phyloP scores from a whole-genome alignment of 352 stramenopile species.

The Blastocystis sp. region DNA sequence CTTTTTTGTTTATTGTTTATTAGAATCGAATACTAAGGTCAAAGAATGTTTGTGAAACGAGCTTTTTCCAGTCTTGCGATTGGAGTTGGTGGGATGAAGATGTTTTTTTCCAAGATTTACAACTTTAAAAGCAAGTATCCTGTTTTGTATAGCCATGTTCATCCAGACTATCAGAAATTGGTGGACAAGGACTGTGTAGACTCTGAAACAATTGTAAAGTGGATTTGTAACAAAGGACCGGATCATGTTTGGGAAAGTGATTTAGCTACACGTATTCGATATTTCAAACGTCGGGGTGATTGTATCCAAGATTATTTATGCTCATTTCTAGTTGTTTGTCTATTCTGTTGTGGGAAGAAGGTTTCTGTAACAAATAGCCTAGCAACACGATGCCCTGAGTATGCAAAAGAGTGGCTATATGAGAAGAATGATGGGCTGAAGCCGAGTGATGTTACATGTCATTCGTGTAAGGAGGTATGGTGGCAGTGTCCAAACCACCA shows the following conservation, averaged over 20 bases:
- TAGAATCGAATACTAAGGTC: too few species aligned
- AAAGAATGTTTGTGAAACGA: too few species aligned
- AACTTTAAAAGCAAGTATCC: slow-evolving; percentile 39
- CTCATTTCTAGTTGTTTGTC: slow-evolving; percentile 16
- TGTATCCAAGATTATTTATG: neutral
- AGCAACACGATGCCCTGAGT: neutral
- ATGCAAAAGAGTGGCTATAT: neutral
- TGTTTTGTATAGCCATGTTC: neutral
- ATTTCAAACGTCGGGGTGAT: neutral
- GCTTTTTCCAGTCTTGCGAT: too few species aligned
- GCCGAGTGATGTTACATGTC: slow-evolving; percentile 1
- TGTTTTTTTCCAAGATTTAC: slow-evolving; percentile 44
- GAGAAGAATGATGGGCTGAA: slow-evolving; percentile 20
- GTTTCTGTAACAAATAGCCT: slow-evolving; percentile 54
- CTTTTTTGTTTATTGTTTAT: too few species aligned
- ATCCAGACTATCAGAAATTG: slow-evolving; percentile 4
- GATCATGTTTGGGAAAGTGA: slow-evolving; percentile 57
- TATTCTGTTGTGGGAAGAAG: slow-evolving; percentile 3
- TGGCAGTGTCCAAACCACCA: slow-evolving; percentile 30
- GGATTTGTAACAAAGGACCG: slow-evolving; percentile 30
- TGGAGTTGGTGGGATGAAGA: too few species aligned
- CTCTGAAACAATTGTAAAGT: slow-evolving; percentile 25
- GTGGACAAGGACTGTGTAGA: slow-evolving; percentile 1
- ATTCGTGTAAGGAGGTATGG: slow-evolving; percentile 10
- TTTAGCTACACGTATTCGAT: neutral